Conservation (phyloP, 2,329 filamentous ascomycete species). For the Cytospora paraplurivora region DNA sequence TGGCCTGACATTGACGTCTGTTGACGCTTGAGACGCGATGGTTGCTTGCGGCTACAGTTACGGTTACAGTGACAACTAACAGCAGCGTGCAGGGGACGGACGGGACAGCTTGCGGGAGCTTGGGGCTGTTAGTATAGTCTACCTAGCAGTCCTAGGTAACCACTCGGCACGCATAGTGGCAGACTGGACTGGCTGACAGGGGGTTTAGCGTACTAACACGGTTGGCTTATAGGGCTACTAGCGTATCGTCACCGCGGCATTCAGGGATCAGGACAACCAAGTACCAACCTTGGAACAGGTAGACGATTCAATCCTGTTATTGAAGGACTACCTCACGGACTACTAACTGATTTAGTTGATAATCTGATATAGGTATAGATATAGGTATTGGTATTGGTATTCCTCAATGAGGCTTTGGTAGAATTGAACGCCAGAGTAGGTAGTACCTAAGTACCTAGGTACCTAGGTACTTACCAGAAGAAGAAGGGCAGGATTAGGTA, state of each 20-base stretch:
- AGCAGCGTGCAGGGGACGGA: background rate
- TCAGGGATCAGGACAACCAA: too few relatives aligned
- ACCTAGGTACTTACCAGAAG: background rate
- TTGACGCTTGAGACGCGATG: conserved; percentile 13
- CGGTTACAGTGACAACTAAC: background rate
- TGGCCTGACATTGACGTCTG: conserved; percentile 2
- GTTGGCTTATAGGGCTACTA: background rate
- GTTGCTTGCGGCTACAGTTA: background rate
- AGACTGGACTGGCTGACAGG: too few relatives aligned
- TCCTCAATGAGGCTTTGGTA: too few relatives aligned
- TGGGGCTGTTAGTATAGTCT: conserved; percentile 17
- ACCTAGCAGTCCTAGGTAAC: too few relatives aligned
- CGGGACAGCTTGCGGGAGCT: conserved; percentile 8
- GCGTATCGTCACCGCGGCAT: background rate
- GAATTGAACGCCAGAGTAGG: too few relatives aligned
- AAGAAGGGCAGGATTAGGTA: background rate
- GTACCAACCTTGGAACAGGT: too few relatives aligned
- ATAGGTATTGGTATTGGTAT: too few relatives aligned
- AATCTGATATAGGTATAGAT: too few relatives aligned
- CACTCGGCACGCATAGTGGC: background rate
- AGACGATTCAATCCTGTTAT: too few relatives aligned
- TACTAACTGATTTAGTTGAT: too few relatives aligned
- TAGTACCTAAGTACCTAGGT: too few relatives aligned
- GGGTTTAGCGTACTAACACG: conserved; percentile 9
- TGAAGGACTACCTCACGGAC: too few relatives aligned